These are phyloP conservation scores for Arthrobotrys iridis DNA, from an alignment of 2,329 filamentous ascomycete species.

Conservation along the genomic window DNA sequence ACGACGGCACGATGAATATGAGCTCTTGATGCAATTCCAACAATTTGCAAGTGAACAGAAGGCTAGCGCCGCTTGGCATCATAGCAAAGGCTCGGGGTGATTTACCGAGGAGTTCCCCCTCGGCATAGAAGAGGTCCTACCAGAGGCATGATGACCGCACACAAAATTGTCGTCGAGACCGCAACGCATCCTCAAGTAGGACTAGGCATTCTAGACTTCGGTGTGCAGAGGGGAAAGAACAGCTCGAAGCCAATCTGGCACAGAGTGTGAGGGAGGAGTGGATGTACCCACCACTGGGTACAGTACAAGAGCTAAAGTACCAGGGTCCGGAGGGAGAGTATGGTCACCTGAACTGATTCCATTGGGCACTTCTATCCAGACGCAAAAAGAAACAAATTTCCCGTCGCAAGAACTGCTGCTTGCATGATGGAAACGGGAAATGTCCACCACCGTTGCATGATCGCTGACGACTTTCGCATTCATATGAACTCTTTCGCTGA, in stretches of 20 bases:
- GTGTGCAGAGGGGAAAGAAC: background rate
- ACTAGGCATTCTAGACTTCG: constrained; percentile 45
- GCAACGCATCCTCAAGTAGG: constrained; percentile 40
- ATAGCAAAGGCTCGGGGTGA: constrained; percentile 34
- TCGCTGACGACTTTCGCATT: background rate
- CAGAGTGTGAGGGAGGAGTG: constrained; percentile 27
- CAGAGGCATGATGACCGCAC: constrained; percentile 27
- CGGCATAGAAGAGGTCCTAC: constrained; percentile 45
- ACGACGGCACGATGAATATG: constrained; percentile 42
- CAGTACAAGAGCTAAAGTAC: constrained; percentile 29
- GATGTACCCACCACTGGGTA: constrained; percentile 41
- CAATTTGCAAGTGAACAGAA: constrained; percentile 23
- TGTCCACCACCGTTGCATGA: constrained; percentile 25
- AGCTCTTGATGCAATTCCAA: constrained; percentile 51
- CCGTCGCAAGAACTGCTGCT: constrained; percentile 26
- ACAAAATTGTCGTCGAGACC: constrained; percentile 8
- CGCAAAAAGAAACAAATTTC: constrained; percentile 40
- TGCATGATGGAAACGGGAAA: constrained; percentile 44
- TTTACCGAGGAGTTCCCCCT: constrained; percentile 53
- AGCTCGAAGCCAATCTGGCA: constrained; percentile 10
- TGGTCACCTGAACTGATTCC: constrained; percentile 54
- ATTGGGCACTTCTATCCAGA: constrained; percentile 31
- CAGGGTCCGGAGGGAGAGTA: constrained; percentile 34
- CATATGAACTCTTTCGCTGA: constrained; percentile 34
- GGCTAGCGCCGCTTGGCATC: constrained; percentile 32